These are phyloP conservation scores for Evernia prunastri DNA, from an alignment of 495 filamentous ascomycete species.

Conservation along the genomic window DNA sequence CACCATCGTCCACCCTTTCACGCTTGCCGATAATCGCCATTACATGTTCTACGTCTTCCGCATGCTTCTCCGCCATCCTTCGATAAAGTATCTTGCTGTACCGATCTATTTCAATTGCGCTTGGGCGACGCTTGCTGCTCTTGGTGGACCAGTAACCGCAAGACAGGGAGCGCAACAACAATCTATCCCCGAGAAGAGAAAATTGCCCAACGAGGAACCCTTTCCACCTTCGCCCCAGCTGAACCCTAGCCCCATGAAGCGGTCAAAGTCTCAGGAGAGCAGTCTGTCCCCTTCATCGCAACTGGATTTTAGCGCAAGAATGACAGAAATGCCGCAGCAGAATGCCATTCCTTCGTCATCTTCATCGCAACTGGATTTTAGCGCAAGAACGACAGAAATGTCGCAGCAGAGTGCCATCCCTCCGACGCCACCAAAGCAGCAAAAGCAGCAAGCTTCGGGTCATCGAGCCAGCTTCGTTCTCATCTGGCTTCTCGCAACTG, in stretches of 20 bases:
- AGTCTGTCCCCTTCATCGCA: not conserved
- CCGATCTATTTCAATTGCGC: constrained; percentile 55
- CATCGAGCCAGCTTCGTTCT: constrained; percentile 49
- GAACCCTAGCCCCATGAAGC: not conserved
- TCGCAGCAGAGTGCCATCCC: constrained; percentile 20
- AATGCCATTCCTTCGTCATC: not conserved
- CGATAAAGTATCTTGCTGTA: constrained; percentile 60
- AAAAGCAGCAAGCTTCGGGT: not conserved
- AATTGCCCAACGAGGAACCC: constrained; percentile 19
- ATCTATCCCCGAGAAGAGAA: not conserved
- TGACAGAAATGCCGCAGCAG: constrained; percentile 20
- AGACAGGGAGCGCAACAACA: constrained; percentile 11
- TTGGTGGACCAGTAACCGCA: constrained; percentile 36
- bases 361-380: not conserved
- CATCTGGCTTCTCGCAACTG: constrained; percentile 65
- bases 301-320: not conserved
- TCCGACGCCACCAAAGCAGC: not conserved
- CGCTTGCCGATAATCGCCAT: constrained; percentile 91
- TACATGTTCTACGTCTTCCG: constrained; percentile 97
- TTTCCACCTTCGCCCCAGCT: not conserved
- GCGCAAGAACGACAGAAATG: not conserved
- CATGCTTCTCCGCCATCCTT: constrained; percentile 62
- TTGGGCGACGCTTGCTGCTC: constrained; percentile 54
- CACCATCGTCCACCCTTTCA: constrained; percentile 93
- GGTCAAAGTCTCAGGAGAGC: not conserved